Evolutionary conservation across 345 rosid species (phyloP), one percentile per base, ranked within the genome.

Genomic region (Dipteronia dyeriana): DNA sequence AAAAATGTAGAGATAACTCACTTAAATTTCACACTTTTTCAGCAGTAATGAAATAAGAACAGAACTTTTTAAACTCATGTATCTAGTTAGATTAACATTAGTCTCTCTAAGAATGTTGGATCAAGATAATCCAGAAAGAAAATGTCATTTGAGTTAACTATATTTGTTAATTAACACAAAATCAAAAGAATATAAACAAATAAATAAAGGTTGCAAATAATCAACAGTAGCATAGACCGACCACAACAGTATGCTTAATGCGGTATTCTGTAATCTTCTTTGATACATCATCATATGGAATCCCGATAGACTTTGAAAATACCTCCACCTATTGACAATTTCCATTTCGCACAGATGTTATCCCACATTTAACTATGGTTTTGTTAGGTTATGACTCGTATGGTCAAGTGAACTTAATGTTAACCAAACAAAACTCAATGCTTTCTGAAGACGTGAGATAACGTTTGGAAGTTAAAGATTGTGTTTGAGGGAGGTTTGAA

Each of bases 251-350:
- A 70, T 89, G 63, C 86, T 82, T 87, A 64, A 87, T 43, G 51
- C 66, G 71, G 80, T 76, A 80, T 49, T 38, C 41, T 38, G 4
- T 38, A 38, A 38, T 38, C 4, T 85, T 89, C 66, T 85, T 76
- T 16, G 88, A 75, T 70, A 76, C 73, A 76, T 83, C 89, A 54
- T 70, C 79, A 41, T 38, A 76, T 1, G 85, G 71, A 61, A 85
- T 70, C 86, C 26, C 78, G 68, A 90, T 39, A 22, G 94, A 84
- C 76, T 90, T 88, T 0, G 90, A 78, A 60, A 90, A 76, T 45
- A 83, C 75, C 79, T 90, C 91, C 38, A 83, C 79, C 94, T 91
- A 90, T 66, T 73, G 84, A 66, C 94, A 90, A 72, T 65, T 84
- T 79, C 92, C 94, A 79, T 86, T 88, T 45, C 81, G 81, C 22